phyloP scores from a whole-genome alignment of 148 eudicot genomes.

The Linanthus parryae region DNA sequence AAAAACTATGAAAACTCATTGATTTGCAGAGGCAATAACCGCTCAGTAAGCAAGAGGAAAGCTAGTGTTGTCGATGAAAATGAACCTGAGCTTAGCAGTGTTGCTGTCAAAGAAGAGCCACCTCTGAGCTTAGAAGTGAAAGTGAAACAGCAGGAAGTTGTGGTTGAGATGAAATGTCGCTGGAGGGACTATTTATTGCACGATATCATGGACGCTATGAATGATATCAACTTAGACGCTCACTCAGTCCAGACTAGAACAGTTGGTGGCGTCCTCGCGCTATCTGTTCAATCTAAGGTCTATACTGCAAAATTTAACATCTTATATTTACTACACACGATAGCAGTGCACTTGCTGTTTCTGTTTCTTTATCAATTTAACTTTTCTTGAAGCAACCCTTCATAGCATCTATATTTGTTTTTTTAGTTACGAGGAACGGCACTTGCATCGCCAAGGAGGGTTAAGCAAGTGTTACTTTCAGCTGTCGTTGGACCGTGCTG shows the following conservation, averaged over 20 bases:
- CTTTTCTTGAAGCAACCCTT: not conserved
- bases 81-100: conserved; percentile 16
- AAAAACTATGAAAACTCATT: conserved; percentile 22
- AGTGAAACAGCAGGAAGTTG: conserved; percentile 29
- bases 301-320: conserved; percentile 1
- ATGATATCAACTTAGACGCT: conserved; percentile 39
- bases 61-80: conserved; percentile 35
- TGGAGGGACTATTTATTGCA: conserved; percentile 44
- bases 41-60: conserved; percentile 34
- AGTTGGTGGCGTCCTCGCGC: conserved; percentile 28
- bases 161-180: conserved; percentile 34
- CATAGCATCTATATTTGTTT: not conserved
- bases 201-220: conserved; percentile 35
- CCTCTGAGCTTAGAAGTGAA: conserved; percentile 25
- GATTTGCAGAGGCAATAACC: conserved; percentile 16
- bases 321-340: not conserved
- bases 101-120: conserved; percentile 16
- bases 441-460: conserved; percentile 37
- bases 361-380: not conserved
- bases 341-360: not conserved
- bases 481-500: conserved; percentile 21
- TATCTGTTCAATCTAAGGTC: conserved; percentile 50
- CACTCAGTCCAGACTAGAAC: conserved; percentile 47
- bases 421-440: conserved; percentile 40
- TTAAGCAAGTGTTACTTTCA: conserved; percentile 38